These are phyloP conservation scores for Macroventuria anomochaeta DNA, from an alignment of 2,329 filamentous ascomycete species.

Conservation along the genomic window DNA sequence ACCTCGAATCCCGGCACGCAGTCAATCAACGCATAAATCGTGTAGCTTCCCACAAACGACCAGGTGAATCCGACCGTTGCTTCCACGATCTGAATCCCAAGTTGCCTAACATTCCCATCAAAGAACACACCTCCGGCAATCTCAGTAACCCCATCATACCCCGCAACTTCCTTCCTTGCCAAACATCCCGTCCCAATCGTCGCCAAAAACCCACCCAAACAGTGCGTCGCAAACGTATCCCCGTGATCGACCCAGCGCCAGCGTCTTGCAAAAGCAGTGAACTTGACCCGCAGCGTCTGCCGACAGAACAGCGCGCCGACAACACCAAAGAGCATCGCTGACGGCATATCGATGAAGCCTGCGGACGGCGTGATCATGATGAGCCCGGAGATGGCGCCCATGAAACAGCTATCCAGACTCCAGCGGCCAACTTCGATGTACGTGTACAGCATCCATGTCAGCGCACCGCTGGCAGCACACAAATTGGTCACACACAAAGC, in stretches of 20 bases:
- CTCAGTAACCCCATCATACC: conserved; percentile 59
- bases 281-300: conserved; percentile 62
- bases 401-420: conserved; percentile 59
- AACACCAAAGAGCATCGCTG: conserved; percentile 58
- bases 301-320: conserved; percentile 57
- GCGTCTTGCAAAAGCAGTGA: conserved; percentile 55
- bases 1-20: conserved; percentile 61
- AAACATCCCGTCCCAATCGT: conserved; percentile 61
- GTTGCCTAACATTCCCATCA: conserved; percentile 59
- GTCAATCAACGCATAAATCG: conserved; percentile 59
- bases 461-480: conserved; percentile 55
- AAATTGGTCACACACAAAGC: conserved; percentile 59
- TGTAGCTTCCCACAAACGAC: conserved; percentile 58
- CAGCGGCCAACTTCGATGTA: conserved; percentile 54
- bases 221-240: conserved; percentile 63
- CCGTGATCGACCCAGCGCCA: conserved; percentile 63
- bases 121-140: conserved; percentile 61
- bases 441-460: conserved; percentile 57
- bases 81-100: conserved; percentile 60
- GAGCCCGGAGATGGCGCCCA: conserved; percentile 60
- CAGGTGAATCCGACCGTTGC: conserved; percentile 59
- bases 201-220: conserved; percentile 58
- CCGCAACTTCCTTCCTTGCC: conserved; percentile 59
- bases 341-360: conserved; percentile 58
- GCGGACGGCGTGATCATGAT: conserved; percentile 61